Percentiles rank a stretch among this genome's conserved stretches.
phyloP scores from a whole-genome alignment of 1,284 basidiomycete species.

The Ustilago nuda region DNA sequence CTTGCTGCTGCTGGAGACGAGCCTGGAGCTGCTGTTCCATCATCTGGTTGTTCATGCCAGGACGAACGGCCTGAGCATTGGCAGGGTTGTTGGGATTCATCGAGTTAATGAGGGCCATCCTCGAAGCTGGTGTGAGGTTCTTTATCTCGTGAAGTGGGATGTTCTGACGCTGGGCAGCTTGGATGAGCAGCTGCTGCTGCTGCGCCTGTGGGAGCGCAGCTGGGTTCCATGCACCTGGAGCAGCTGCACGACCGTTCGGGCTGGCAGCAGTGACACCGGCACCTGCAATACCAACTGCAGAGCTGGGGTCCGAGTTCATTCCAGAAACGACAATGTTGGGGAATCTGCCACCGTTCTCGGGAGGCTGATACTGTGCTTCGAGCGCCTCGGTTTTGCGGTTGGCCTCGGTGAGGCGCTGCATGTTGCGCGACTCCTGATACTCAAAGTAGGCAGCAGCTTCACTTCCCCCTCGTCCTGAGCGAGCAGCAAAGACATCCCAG shows the following conservation, averaged over 20 bases:
- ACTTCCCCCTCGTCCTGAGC: slow-evolving; percentile 55
- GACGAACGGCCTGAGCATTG: slow-evolving; percentile 44
- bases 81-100: slow-evolving; percentile 54
- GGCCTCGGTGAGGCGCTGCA: slow-evolving; percentile 50
- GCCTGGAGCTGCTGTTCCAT: slow-evolving; percentile 60
- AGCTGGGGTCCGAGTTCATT: slow-evolving; percentile 22
- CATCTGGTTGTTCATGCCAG: slow-evolving; percentile 41
- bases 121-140: slow-evolving; percentile 58
- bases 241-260: slow-evolving; percentile 30
- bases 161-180: slow-evolving; percentile 60
- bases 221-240: slow-evolving; percentile 46
- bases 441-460: slow-evolving; percentile 62
- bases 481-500: slow-evolving; percentile 67
- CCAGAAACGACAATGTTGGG: slow-evolving; percentile 50
- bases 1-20: slow-evolving; percentile 57
- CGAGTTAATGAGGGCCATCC: slow-evolving; percentile 59
- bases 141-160: slow-evolving; percentile 66
- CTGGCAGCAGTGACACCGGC: slow-evolving; percentile 11
- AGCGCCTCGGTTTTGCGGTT: slow-evolving; percentile 48
- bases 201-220: slow-evolving; percentile 55
- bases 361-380: slow-evolving; percentile 45
- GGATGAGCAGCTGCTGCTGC: slow-evolving; percentile 63
- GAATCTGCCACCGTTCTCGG: slow-evolving; percentile 44
- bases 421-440: slow-evolving; percentile 59
- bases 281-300: slow-evolving; percentile 9